Conservation (phyloP, 129 eudicot genomes). For the Saussurea involucrata region DNA sequence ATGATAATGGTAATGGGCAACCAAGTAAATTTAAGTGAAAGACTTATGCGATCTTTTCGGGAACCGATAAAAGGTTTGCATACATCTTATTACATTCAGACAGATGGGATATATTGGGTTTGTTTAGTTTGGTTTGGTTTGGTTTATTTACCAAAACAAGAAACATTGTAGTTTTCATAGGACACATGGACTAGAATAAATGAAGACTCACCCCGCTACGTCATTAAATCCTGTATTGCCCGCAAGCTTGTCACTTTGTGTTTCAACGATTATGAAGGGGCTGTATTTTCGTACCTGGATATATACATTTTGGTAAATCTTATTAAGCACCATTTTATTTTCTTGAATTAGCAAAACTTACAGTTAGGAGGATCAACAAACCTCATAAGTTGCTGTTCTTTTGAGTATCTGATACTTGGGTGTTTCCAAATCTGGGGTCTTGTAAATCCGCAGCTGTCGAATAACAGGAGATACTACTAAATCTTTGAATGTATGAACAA, state of each 20-base stretch:
- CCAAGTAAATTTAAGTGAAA: background rate
- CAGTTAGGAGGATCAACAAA: conserved; percentile 18
- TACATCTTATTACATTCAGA: background rate
- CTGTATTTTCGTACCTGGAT: conserved; percentile 71
- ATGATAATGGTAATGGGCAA: background rate
- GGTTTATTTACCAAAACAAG: background rate
- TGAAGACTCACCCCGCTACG: conserved; percentile 68
- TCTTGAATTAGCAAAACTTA: background rate
- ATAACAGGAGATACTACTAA: background rate
- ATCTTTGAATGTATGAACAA: background rate
- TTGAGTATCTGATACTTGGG: conserved; percentile 83
- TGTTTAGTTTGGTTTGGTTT: background rate
- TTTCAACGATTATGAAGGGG: conserved; percentile 80
- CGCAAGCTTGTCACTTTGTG: conserved; percentile 70
- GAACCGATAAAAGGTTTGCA: background rate
- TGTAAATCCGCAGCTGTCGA: conserved; percentile 72
- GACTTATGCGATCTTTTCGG: background rate
- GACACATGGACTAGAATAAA: background rate
- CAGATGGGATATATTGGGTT: background rate
- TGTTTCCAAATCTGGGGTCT: conserved; percentile 89
- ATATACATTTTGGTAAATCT: conserved; percentile 2
- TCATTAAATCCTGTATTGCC: conserved; percentile 71
- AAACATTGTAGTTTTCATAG: background rate
- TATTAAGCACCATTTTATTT: conserved; percentile 1
- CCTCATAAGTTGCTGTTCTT: conserved; percentile 88